phyloP scores from a whole-genome alignment of 1,284 basidiomycete species.

The Tilletia setariae region DNA sequence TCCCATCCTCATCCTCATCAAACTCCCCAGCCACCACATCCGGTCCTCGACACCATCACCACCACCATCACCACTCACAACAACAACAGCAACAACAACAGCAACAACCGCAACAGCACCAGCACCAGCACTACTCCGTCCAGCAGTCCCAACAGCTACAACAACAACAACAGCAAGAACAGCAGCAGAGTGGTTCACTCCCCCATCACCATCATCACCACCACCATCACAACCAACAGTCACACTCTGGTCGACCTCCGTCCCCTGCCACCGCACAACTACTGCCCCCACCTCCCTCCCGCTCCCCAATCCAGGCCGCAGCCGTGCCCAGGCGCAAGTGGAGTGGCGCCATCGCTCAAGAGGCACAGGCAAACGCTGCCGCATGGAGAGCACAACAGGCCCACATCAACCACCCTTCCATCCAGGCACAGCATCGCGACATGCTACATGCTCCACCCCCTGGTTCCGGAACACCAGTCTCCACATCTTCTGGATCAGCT shows the following conservation, averaged over 20 bases:
- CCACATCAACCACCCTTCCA: conserved; percentile 12
- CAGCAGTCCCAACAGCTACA: background rate
- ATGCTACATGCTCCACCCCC: background rate
- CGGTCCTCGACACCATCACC: background rate
- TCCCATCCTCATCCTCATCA: too few species aligned
- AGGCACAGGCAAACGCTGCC: conserved; percentile 21
- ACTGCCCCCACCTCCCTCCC: conserved; percentile 15
- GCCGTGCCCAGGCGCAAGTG: conserved; percentile 35
- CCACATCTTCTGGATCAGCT: background rate
- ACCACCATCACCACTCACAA: background rate
- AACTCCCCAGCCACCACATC: too few species aligned
- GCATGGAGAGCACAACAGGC: conserved; percentile 20
- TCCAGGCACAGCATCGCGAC: conserved; percentile 12
- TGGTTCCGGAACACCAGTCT: background rate
- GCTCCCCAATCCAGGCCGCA: background rate
- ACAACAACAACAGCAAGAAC: background rate
- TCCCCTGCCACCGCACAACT: conserved; percentile 22
- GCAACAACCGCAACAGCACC: background rate
- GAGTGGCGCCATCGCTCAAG: conserved; percentile 37
- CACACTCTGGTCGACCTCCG: too few species aligned
- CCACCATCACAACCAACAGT: conserved; percentile 23
- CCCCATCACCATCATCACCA: conserved; percentile 19
- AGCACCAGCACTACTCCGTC: background rate
- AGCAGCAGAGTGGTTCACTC: conserved; percentile 1
- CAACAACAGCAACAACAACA: conserved; percentile 6